These are phyloP conservation scores for Lasiodiplodia sp. DNA, from an alignment of 2,329 filamentous ascomycete genomes.

Conservation along the genomic window DNA sequence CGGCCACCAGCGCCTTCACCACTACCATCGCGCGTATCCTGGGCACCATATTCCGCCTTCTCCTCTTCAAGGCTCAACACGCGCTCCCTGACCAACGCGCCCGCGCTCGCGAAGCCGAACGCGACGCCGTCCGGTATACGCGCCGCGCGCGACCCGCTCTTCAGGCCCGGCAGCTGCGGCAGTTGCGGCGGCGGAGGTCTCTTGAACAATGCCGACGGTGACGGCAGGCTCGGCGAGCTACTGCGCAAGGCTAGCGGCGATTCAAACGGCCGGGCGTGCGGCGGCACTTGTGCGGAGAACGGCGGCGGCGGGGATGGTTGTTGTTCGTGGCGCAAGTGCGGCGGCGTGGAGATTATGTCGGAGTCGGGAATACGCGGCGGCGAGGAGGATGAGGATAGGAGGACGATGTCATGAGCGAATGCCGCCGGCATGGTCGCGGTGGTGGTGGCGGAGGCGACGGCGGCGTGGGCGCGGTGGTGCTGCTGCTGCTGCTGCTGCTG, in stretches of 20 bases:
- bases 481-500: not conserved
- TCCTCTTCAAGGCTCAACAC: slow-evolving; percentile 37
- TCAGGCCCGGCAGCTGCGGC: slow-evolving; percentile 34
- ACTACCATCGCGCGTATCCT: not conserved
- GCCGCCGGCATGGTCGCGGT: not conserved
- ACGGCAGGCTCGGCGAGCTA: slow-evolving; percentile 37
- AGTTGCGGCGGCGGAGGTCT: slow-evolving; percentile 17
- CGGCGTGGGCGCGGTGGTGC: not conserved
- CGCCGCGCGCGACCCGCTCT: slow-evolving; percentile 38
- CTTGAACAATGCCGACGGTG: slow-evolving; percentile 35
- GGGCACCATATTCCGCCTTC: slow-evolving; percentile 22
- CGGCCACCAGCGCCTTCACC: not conserved
- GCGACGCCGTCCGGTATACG: slow-evolving; percentile 37
- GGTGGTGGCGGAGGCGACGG: not conserved
- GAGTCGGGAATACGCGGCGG: slow-evolving; percentile 23
- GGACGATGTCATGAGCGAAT: slow-evolving; percentile 32
- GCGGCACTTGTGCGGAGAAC: not conserved
- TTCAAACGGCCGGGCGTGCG: too few relatives aligned
- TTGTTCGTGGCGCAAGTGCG: not conserved
- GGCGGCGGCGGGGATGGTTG: not conserved
- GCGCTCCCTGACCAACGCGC: slow-evolving; percentile 41
- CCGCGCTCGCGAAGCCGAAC: slow-evolving; percentile 44
- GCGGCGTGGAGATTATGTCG: slow-evolving; percentile 24
- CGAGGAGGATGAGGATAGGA: slow-evolving; percentile 45
- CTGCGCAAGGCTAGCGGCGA: slow-evolving; percentile 31